phyloP scores from a whole-genome alignment of 306 rosid genomes.

The Astragalus membranaceus region DNA sequence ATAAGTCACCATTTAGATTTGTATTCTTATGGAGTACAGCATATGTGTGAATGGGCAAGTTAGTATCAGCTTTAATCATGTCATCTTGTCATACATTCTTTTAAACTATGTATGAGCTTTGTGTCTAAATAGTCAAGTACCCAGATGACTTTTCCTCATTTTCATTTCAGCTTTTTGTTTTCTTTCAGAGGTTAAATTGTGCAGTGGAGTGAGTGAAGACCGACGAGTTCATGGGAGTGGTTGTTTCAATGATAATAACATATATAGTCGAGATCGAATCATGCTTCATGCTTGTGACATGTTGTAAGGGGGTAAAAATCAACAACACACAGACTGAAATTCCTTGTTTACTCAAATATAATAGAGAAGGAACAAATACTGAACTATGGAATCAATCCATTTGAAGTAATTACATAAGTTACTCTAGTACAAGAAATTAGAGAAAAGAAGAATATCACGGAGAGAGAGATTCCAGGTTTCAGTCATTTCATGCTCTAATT shows the following conservation, averaged over 20 bases:
- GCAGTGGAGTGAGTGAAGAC: not conserved
- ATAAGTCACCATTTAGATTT: constrained; percentile 33
- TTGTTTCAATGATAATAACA: not conserved
- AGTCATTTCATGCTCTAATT: no score
- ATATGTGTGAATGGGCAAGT: constrained; percentile 7
- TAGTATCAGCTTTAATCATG: constrained; percentile 46
- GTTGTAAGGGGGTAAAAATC: no score
- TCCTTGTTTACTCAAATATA: no score
- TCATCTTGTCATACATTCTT: constrained; percentile 25
- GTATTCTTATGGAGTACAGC: constrained; percentile 26
- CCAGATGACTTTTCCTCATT: constrained; percentile 18
- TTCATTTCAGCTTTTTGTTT: not conserved
- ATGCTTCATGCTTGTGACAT: not conserved
- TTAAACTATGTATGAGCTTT: constrained; percentile 34
- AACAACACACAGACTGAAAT: no score
- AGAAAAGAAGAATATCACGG: no score
- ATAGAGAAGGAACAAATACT: no score
- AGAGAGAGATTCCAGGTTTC: no score
- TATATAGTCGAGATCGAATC: not conserved
- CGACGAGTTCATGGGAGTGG: not conserved
- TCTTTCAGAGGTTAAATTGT: constrained; percentile 4
- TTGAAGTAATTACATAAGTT: no score
- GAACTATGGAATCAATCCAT: no score
- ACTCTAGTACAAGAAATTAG: no score
- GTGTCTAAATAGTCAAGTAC: constrained; percentile 30